A percentile compares a stretch with the other conserved stretches of the same genome.
Conservation (phyloP, 1,284 basidiomycete genomes). For the Wolfiporia cocos region DNA sequence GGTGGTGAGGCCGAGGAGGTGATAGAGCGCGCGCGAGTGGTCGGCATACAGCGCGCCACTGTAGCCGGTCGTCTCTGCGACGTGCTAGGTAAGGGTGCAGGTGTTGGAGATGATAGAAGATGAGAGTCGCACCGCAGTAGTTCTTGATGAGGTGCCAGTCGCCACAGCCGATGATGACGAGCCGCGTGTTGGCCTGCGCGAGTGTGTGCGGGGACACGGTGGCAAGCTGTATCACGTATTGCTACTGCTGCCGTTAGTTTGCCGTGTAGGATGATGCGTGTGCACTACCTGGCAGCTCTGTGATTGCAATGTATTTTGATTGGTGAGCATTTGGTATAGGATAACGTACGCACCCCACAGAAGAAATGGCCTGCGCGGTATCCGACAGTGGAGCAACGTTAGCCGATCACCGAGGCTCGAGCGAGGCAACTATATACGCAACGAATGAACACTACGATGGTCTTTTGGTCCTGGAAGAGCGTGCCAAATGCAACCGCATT, state of each 20-base stretch:
- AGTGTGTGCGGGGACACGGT: slow-evolving; percentile 38
- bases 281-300: slow-evolving; percentile 37
- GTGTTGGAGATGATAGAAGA: background rate
- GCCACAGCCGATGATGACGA: slow-evolving; percentile 61
- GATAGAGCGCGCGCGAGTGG: slow-evolving; percentile 47
- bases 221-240: slow-evolving; percentile 48
- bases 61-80: slow-evolving; percentile 42
- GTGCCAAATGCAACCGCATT: slow-evolving; percentile 42
- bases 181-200: slow-evolving; percentile 32
- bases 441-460: slow-evolving; percentile 64
- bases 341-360: slow-evolving; percentile 45
- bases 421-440: too few species aligned
- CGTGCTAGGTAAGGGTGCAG: background rate
- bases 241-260: slow-evolving; percentile 25
- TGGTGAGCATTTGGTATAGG: too few species aligned
- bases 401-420: too few species aligned
- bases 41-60: slow-evolving; percentile 51
- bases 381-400: too few species aligned
- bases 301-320: too few species aligned
- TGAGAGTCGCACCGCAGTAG: slow-evolving; percentile 40
- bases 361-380: slow-evolving; percentile 64
- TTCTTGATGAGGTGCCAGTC: slow-evolving; percentile 45
- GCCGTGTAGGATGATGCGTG: slow-evolving; percentile 3
- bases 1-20: slow-evolving; percentile 44
- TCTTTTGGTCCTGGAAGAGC: slow-evolving; percentile 41